Evolutionary conservation across 495 filamentous ascomycete species (phyloP).

Genomic region (Aspergillus kassunensis): DNA sequence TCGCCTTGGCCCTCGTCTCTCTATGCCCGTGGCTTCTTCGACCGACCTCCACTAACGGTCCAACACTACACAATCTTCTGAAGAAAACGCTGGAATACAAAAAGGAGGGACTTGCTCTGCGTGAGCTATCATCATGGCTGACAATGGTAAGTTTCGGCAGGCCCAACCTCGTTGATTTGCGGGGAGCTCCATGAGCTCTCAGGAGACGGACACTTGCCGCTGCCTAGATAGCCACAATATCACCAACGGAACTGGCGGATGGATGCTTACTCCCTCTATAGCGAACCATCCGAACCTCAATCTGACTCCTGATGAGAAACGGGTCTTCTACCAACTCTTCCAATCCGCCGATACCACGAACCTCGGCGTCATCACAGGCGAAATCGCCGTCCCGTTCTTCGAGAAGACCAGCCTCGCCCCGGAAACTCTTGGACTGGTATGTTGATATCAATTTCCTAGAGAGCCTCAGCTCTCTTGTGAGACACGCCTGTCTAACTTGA

Average conservation of each 20-base stretch:
- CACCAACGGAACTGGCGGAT: conserved; percentile 28
- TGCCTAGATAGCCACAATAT: conserved; percentile 13
- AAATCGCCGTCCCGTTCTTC: conserved; percentile 95
- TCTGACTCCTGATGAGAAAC: conserved; percentile 87
- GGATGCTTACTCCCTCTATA: conserved; percentile 19
- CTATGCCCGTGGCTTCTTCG: conserved; percentile 31
- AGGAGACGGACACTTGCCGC: conserved; percentile 23
- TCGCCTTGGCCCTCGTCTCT: conserved; percentile 30
- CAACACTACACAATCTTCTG: conserved; percentile 7
- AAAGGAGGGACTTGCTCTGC: conserved; percentile 35
- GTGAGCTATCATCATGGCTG: conserved; percentile 37
- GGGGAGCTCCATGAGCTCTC: conserved; percentile 15
- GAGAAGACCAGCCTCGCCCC: conserved; percentile 88
- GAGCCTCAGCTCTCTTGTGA: not conserved
- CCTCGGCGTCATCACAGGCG: conserved; percentile 91
- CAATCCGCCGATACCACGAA: conserved; percentile 81
- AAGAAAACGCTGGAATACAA: conserved; percentile 8
- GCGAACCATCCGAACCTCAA: conserved; percentile 66
- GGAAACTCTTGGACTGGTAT: conserved; percentile 82
- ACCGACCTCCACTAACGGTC: conserved; percentile 22
- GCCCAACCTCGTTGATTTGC: not conserved
- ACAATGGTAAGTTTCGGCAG: conserved; percentile 28
- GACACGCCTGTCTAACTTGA: conserved; percentile 8
- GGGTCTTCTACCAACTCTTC: conserved; percentile 88
- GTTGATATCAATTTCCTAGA: conserved; percentile 17